Evolutionary conservation across 257 asterid genomes (phyloP), one percentile per base, ranked within the genome.

Genomic region (Penstemon barbatus): DNA sequence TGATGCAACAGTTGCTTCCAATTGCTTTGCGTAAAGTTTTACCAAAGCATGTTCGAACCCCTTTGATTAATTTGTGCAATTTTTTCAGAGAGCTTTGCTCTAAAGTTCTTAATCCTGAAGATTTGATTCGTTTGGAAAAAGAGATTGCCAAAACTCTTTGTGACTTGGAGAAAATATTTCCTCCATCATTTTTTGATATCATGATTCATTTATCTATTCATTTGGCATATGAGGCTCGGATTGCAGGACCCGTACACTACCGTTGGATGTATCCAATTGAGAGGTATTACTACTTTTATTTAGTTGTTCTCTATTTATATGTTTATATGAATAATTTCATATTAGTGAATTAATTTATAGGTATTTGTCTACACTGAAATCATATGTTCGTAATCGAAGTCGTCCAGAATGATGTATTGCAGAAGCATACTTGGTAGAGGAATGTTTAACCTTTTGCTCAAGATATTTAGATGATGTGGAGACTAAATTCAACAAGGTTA

Each of bases 171-270:
- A 66, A 56, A 49, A 74, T 58, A 12, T 61, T 62, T 46, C 71
- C 60, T 25, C 78, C 70, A 8, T 42, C 66, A 0, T 68, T 74
- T 11, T 69, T 69, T 63, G 75, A 70, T 36, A 57, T 75, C 13
- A 75, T 70, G 80, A 48, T 55, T 2, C 76, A 75, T 25, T 44
- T 70, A 6, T 50, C 65, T 13, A 39, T 68, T 4, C 73, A 75
- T 36, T 36, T 57, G 43, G 43, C 62, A 36, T 40, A 43, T 7
- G 70, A 75, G 68, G 66, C 58, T 58, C 68, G n/a, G 46, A 43
- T 55, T 10, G 66, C 55, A 0, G 74, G 71, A 33, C 59, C 43
- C 0, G 66, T 57, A 42, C 40, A 38, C 6, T 54, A 60, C 2
- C 25, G 72, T 0, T 70, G 68, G 72, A 70, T 70, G 65, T 70